Evolutionary conservation across 164 flowering plant genomes (phyloP).

Genomic region (Umbilicus rupestris): DNA sequence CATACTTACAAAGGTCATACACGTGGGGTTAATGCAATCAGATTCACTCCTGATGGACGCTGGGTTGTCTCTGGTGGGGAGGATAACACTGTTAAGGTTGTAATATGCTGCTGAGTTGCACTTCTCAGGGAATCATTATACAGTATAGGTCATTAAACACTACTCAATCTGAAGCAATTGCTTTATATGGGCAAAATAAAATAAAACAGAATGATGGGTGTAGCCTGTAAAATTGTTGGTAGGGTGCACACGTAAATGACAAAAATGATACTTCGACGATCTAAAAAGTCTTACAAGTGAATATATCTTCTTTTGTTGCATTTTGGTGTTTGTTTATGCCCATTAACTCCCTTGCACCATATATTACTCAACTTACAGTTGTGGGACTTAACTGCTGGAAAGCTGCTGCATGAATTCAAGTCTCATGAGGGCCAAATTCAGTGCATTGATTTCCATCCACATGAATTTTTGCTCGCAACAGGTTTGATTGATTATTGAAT

Average conservation of each 20-base stretch:
- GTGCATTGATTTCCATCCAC: slow-evolving; percentile 97
- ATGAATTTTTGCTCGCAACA: slow-evolving; percentile 94
- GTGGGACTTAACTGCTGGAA: slow-evolving; percentile 99
- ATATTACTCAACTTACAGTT: slow-evolving; percentile 35
- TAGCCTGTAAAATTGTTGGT: not conserved
- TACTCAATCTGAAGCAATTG: not conserved
- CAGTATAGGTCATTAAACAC: not conserved
- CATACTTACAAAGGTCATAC: slow-evolving; percentile 99
- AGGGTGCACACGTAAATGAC: not conserved
- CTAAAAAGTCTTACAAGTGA: too few relatives aligned
- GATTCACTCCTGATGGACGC: slow-evolving; percentile 99
- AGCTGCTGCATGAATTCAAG: slow-evolving; percentile 91
- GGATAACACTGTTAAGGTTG: slow-evolving; percentile 88
- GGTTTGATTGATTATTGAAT: slow-evolving; percentile 29
- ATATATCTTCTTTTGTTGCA: not conserved
- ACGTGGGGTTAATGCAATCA: slow-evolving; percentile 85
- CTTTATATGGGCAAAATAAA: not conserved
- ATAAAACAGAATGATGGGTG: not conserved
- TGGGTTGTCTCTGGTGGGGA: slow-evolving; percentile 99
- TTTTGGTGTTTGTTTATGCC: not conserved
- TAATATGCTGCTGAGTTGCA: not conserved
- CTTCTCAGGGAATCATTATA: not conserved
- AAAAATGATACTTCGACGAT: not conserved
- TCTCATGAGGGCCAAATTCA: slow-evolving; percentile 89
- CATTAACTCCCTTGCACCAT: not conserved